phyloP scores from a whole-genome alignment of 768 basidiomycete genomes.

The Hericium coralloides region DNA sequence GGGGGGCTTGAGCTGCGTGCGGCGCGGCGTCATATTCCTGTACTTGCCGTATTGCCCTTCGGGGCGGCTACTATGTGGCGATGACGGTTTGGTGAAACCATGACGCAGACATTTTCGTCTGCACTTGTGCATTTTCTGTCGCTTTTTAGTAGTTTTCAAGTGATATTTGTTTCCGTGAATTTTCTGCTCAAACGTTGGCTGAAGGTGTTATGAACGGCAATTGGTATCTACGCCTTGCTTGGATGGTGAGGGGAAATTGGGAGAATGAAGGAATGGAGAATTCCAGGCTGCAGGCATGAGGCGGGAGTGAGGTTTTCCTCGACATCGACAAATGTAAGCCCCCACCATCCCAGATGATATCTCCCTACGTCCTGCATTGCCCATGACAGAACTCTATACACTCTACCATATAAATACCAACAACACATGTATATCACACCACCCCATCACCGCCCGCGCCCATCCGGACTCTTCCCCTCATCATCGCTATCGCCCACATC shows the following conservation, averaged over 20 bases:
- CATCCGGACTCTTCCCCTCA: conserved; percentile 10
- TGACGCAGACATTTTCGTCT: conserved; percentile 50
- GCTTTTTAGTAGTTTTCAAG: not conserved
- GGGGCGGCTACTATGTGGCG: conserved; percentile 63
- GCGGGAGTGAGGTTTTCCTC: too few relatives aligned
- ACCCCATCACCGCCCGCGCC: not conserved
- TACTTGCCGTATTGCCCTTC: conserved; percentile 55
- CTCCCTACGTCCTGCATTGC: too few relatives aligned
- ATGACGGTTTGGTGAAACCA: conserved; percentile 82
- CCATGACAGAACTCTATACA: not conserved
- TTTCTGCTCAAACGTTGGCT: too few relatives aligned
- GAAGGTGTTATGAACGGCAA: too few relatives aligned
- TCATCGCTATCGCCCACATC: conserved; percentile 40
- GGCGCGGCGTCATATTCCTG: conserved; percentile 73
- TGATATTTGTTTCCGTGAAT: not conserved
- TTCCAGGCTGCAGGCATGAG: too few relatives aligned
- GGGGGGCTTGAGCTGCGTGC: conserved; percentile 35
- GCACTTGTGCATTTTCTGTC: not conserved
- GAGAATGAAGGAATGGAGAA: too few relatives aligned
- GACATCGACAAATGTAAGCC: too few relatives aligned
- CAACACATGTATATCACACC: not conserved
- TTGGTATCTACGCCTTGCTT: too few relatives aligned
- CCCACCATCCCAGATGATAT: too few relatives aligned
- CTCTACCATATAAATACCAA: not conserved
- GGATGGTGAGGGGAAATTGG: too few relatives aligned